A percentile compares a stretch with the other conserved stretches of the same genome.
Conservation (phyloP, 163 green algal species). For the Volvox carteri region DNA sequence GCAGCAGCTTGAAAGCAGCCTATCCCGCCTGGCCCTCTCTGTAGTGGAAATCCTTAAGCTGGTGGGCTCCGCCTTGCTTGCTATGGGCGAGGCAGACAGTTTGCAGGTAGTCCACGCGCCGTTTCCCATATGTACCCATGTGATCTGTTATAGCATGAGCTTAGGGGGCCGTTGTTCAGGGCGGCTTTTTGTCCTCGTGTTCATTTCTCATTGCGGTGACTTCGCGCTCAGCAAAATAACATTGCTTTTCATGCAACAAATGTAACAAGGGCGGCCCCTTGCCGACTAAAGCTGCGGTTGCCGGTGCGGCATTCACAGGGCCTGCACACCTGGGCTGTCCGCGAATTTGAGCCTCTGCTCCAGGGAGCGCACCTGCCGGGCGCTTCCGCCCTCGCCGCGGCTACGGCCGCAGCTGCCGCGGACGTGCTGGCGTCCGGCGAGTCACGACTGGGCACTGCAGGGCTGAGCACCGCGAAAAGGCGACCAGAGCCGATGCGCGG, state of each 20-base stretch:
- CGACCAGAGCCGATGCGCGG: background rate
- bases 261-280: too few relatives aligned
- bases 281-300: too few relatives aligned
- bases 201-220: too few relatives aligned
- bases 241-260: too few relatives aligned
- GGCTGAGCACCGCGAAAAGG: background rate
- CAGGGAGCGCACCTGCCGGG: constrained; percentile 5
- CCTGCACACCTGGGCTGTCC: constrained; percentile 53
- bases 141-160: too few relatives aligned
- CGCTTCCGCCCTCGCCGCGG: background rate
- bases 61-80: constrained; percentile 37
- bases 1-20: constrained; percentile 40
- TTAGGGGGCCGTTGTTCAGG: too few relatives aligned
- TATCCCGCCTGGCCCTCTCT: constrained; percentile 40
- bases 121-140: too few relatives aligned
- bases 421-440: constrained; percentile 17
- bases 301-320: too few relatives aligned
- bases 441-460: background rate
- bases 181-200: too few relatives aligned
- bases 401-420: background rate
- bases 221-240: too few relatives aligned
- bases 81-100: constrained; percentile 34
- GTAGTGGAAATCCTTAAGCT: constrained; percentile 51
- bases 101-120: constrained; percentile 29
- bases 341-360: constrained; percentile 56